phyloP scores from a whole-genome alignment of 441 rosid species.

The Brassica balearica region DNA sequence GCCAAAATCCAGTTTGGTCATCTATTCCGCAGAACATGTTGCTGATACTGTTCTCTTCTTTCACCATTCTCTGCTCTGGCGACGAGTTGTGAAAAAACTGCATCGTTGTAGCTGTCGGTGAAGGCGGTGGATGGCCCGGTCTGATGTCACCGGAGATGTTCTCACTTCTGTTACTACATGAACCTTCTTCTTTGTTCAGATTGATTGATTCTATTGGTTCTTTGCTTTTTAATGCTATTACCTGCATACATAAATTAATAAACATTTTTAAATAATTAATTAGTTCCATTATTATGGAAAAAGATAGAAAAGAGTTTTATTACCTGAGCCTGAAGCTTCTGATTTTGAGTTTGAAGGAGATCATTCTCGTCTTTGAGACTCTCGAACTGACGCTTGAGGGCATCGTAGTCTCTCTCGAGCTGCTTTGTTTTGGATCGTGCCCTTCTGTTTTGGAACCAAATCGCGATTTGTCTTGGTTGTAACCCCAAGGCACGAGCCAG shows the following conservation, averaged over 20 bases:
- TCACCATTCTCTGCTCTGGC: constrained; percentile 50
- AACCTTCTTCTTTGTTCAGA: constrained; percentile 86
- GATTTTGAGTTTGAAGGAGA: constrained; percentile 68
- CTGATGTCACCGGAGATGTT: constrained; percentile 65
- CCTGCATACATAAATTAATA: background rate
- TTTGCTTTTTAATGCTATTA: constrained; percentile 66
- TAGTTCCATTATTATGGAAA: background rate
- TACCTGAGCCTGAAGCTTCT: constrained; percentile 76
- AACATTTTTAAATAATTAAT: too few relatives aligned
- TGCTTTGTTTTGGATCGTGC: constrained; percentile 51
- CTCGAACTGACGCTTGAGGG: constrained; percentile 68
- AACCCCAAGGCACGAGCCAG: constrained; percentile 34
- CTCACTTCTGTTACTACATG: constrained; percentile 79
- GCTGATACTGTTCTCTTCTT: constrained; percentile 73
- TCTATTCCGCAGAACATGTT: constrained; percentile 83
- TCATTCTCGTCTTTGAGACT: constrained; percentile 72
- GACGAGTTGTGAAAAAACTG: constrained; percentile 61
- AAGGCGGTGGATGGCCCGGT: constrained; percentile 60
- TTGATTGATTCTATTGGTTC: constrained; percentile 78
- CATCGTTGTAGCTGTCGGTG: constrained; percentile 42
- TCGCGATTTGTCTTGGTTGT: constrained; percentile 30
- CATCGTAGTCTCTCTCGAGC: constrained; percentile 84
- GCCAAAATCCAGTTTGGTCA: constrained; percentile 90
- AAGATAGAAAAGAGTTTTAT: background rate
- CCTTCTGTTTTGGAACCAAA: constrained; percentile 41